Base-by-base conservation (phyloP, 805 yeast species). In the Wickerhamomyces canadensis region DNA sequence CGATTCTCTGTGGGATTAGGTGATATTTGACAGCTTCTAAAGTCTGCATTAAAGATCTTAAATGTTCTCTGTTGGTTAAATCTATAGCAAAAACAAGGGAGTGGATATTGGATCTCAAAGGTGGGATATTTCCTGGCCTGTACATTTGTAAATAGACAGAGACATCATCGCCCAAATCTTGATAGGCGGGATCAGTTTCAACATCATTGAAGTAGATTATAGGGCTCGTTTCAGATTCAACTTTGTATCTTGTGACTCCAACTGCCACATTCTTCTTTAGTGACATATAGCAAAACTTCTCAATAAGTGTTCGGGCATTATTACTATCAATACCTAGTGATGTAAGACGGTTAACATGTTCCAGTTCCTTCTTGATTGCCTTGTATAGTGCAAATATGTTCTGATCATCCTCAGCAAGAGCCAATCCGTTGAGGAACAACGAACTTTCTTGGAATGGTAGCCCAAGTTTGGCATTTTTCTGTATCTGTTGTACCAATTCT, bases 151-250 rank as follows among this genome's bases (percentile, higher is more conserved):
- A 48, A 51, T 82, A 82, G 0, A 62, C 67, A 8, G 62, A 57
- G 11, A 72, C 55, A 29, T 80, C 66, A 18, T 61, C 53, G 1
- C 74, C 53, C 50, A 70, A 71, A 8, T 61, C 55, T 1, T 57
- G 49, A 52, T 84, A 88, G 23, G 63, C 67, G 1, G 55, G 49
- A 52, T 86, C 95, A 0, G 43, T 52, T 46, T 79, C 94, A 6
- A 91, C 62, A 55, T 93, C 84, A 52, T 91, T 93, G 51, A 91
- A 68, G 64, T 78, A 88, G 1, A 83, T 67, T 7, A 88, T 72
- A 0, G 51, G 58, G 48, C 37, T 33, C 21, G 53, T 44, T 40
- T 65, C 64, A 13, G 43, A 38, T 28, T 57, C 41, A 26, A 68
- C 34, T 31, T 44, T 18, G 55, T 51, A 40, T 63, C 69, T 31